Evolutionary conservation across 2,329 filamentous ascomycete genomes (phyloP).

Genomic region (Xylariales sp.): DNA sequence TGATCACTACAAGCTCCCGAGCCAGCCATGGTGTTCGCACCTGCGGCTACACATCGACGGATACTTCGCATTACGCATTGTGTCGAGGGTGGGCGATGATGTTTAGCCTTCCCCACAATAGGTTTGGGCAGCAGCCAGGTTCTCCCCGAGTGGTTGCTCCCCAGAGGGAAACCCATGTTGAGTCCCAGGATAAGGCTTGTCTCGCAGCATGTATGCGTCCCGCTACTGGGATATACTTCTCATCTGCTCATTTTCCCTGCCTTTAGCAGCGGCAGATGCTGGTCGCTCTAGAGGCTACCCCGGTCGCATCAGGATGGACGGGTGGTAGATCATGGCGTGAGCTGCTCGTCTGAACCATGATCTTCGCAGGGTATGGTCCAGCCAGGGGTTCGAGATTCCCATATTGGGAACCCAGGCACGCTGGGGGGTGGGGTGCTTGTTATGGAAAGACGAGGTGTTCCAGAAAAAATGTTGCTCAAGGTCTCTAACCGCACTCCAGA

Average conservation of each 20-base stretch:
- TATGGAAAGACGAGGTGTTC: slow-evolving; percentile 1
- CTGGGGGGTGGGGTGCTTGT: slow-evolving; percentile 3
- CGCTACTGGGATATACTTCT: slow-evolving; percentile 1
- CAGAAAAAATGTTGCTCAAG: slow-evolving; percentile 8
- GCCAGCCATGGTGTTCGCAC: slow-evolving; percentile 25
- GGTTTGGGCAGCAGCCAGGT: slow-evolving; percentile 23
- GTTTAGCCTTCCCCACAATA: slow-evolving; percentile 30
- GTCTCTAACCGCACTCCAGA: too few relatives aligned
- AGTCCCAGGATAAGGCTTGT: slow-evolving; percentile 17
- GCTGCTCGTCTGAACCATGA: slow-evolving; percentile 37
- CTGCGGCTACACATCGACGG: slow-evolving; percentile 23
- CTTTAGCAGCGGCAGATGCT: not conserved
- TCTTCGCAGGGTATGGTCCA: slow-evolving; percentile 30
- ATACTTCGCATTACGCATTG: slow-evolving; percentile 30
- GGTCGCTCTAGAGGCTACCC: too few relatives aligned
- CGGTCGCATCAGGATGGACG: too few relatives aligned
- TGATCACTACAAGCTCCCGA: slow-evolving; percentile 18
- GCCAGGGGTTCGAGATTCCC: slow-evolving; percentile 17
- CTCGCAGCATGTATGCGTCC: slow-evolving; percentile 9
- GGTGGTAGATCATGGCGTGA: slow-evolving; percentile 35
- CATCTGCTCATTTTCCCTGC: not conserved
- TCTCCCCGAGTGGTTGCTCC: slow-evolving; percentile 20
- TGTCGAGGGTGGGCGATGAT: slow-evolving; percentile 24
- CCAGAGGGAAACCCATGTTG: slow-evolving; percentile 21
- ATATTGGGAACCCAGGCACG: not conserved